A percentile compares a stretch with the other conserved stretches of the same genome.
Evolutionary conservation across 2,329 filamentous ascomycete genomes (phyloP).

Genomic region (Aphanocladium album): DNA sequence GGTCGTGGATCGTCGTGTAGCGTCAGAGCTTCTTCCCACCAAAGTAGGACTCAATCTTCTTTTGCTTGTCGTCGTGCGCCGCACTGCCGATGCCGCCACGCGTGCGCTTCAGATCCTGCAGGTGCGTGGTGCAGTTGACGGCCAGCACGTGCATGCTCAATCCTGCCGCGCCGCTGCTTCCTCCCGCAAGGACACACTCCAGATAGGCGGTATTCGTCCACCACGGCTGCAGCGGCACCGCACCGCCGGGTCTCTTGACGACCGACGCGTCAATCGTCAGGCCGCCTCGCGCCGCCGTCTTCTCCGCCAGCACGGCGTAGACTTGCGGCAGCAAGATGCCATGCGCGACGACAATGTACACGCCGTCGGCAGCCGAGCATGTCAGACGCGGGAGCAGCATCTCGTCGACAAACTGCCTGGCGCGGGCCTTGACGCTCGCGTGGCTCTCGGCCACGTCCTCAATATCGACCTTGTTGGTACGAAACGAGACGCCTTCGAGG

Average conservation of each 20-base stretch:
- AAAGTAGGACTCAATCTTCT: conserved; percentile 73
- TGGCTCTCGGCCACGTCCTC: conserved; percentile 60
- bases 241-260: neutral
- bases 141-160: conserved; percentile 43
- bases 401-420: conserved; percentile 60
- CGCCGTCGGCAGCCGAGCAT: neutral
- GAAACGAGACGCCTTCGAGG: conserved; percentile 61
- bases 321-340: conserved; percentile 70
- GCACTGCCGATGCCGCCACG: conserved; percentile 77
- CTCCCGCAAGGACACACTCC: conserved; percentile 25
- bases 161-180: neutral
- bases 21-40: conserved; percentile 22
- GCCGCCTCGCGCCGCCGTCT: conserved; percentile 38
- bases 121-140: conserved; percentile 67
- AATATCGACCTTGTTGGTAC: conserved; percentile 20
- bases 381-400: conserved; percentile 46
- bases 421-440: conserved; percentile 60
- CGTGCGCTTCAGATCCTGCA: conserved; percentile 70
- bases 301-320: conserved; percentile 52
- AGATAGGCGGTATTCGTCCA: conserved; percentile 53
- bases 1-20: conserved; percentile 20
- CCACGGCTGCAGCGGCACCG: conserved; percentile 22
- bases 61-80: conserved; percentile 69
- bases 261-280: neutral
- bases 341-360: conserved; percentile 72